Base-by-base conservation (phyloP, 768 basidiomycete genomes). In the Auricularia sp. region DNA sequence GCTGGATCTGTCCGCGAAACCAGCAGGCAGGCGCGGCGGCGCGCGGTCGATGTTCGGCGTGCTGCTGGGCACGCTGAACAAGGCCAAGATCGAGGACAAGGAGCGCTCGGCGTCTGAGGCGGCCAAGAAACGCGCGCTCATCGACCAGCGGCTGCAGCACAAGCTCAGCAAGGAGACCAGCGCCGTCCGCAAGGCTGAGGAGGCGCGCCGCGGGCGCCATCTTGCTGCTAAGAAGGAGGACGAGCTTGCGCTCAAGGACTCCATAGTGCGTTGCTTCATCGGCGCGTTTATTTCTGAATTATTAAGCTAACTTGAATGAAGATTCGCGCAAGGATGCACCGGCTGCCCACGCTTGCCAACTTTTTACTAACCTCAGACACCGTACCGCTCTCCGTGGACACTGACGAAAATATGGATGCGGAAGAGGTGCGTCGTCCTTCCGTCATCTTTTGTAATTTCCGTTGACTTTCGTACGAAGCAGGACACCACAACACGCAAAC, bases 21-120 rank as follows among this genome's bases (percentile, higher is more conserved):
- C n/a, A 0, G 56, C 56, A 0, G 61, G 61, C 3, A 43, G 21
- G 23, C 18, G n/a, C 66, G 80, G 86, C 70, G 53, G n/a, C n/a
- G 90, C 90, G 73, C 90, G 89, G 83, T 85, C 83, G 77, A 90
- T 91, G 87, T 90, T 93, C 77, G 91, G 90, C 67, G 79, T 92
- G 68, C 79, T 91, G 68, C 75, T 93, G 64, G 89, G 89, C 62
- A 93, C 90, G 68, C 82, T 93, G 66, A 90, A 87, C 77, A 90
- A 89, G 79, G 91, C 91, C 68, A 91, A 91, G 78, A 86, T 83
- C 68, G 90, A 93, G 78, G 90, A 91, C 74, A 87, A 88, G 72
- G 85, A 89, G 79, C 80, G 90, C 66, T 90, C 81, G 72, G 86
- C 87, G n/a, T 91, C 89, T 74, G 90, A 93, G 70, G 89, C 90